Conservation (phyloP, 2,329 filamentous ascomycete genomes). For the Curvularia verruculosa region DNA sequence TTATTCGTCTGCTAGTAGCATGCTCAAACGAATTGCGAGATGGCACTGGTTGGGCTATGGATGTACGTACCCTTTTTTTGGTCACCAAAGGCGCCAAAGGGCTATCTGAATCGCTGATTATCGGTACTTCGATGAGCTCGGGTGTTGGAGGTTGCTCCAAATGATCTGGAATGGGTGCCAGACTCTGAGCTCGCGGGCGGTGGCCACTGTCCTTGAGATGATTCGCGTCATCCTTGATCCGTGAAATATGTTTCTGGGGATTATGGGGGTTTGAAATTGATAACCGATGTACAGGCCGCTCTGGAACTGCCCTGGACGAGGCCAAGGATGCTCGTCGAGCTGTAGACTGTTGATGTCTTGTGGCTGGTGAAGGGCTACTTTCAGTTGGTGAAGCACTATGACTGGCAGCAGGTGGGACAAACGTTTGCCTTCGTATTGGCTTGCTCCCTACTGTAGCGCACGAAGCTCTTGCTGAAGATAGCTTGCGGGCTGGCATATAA, state of each 20-base stretch:
- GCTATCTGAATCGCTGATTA: conserved; percentile 10
- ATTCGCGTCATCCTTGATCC: conserved; percentile 15
- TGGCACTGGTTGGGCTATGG: conserved; percentile 31
- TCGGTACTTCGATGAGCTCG: conserved; percentile 17
- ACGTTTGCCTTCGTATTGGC: conserved; percentile 14
- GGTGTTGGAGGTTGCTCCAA: conserved; percentile 29
- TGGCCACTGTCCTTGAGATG: conserved; percentile 9
- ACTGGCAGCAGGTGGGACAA: conserved; percentile 10
- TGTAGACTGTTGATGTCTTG: conserved; percentile 23
- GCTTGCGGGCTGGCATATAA: conserved; percentile 8
- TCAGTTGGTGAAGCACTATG: conserved; percentile 10
- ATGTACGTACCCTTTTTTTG: conserved; percentile 27
- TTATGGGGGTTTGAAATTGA: conserved; percentile 19
- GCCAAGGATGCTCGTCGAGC: conserved; percentile 15
- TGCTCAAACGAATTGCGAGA: conserved; percentile 29
- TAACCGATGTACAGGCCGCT: conserved; percentile 5
- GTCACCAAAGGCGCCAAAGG: conserved; percentile 19
- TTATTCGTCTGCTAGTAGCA: conserved; percentile 26
- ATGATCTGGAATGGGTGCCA: conserved; percentile 34
- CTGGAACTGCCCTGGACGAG: conserved; percentile 7
- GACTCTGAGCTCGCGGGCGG: conserved; percentile 23
- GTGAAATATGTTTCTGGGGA: conserved; percentile 22
- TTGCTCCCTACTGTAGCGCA: conserved; percentile 4
- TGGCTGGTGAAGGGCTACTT: conserved; percentile 26
- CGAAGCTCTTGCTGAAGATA: not conserved